Evolutionary conservation across 2,329 filamentous ascomycete genomes (phyloP), one percentile per base, ranked within the genome.

Genomic region (Cordyceps farinosa): DNA sequence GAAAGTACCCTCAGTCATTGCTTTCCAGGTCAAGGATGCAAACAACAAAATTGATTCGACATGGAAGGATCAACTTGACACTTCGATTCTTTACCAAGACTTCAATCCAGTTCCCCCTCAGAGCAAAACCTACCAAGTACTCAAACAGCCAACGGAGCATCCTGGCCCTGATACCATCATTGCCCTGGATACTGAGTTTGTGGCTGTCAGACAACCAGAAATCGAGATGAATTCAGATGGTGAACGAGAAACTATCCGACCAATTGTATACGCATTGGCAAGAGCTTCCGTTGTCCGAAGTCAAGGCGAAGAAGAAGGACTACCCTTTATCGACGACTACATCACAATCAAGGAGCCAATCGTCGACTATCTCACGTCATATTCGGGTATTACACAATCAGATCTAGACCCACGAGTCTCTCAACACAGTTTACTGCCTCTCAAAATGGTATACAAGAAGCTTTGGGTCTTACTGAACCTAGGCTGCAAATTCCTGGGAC

Each of bases 171-270:
- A 88, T 15, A 92, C 87, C 2, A 89, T 95, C 11, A 86, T 97
- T 51, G 95, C 93, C 1, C 86, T 99, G 5, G 95, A 99, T 72
- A 96, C 96, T 0, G 95, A 99, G 75, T 99, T 99, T 69, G 96
- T 99, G 8, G 89, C 92, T 29, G 85, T 97, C 2, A 90, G 96
- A 67, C 90, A 95, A 68, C 92, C 95, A 53, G 94, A 98, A 73
- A 96, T 97, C 60, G 92, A 97, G 71, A 92, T 99, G 79, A 96
- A 96, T 74, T 93, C 94, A 3, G 93, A 97, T 67, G 95, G 95
- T 29, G 91, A 92, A 47, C 88, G 92, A 56, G 92, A 96, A 71
- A 97, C 93, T 15, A 95, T 98, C 47, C 86, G 94, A 1, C 95
- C 95, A 0, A 93, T 90, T 66, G 92, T 93, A 36, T 91, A 95